These are phyloP conservation scores for Boletus sp. DNA, from an alignment of 768 basidiomycete species.

Conservation along the genomic window DNA sequence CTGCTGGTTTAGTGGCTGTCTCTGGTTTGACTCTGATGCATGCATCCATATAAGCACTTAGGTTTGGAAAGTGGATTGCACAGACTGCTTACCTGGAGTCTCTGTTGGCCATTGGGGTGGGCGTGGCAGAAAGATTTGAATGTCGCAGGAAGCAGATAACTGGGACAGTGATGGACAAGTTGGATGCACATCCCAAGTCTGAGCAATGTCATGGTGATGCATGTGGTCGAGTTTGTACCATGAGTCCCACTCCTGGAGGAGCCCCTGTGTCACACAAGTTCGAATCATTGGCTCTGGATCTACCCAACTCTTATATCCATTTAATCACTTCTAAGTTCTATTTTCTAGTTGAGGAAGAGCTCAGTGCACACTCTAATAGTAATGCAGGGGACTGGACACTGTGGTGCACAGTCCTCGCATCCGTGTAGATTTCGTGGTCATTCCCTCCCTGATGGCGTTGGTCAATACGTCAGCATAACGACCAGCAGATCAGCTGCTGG, in stretches of 20 bases:
- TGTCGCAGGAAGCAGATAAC: too few species aligned
- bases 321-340: not conserved
- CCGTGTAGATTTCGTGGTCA: slow-evolving; percentile 86
- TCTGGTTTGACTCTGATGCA: slow-evolving; percentile 24
- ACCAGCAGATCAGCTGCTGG: not conserved
- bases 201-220: slow-evolving; percentile 15
- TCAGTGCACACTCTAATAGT: slow-evolving; percentile 70
- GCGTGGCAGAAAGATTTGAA: slow-evolving; percentile 6
- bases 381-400: slow-evolving; percentile 66
- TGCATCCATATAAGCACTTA: slow-evolving; percentile 3
- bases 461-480: slow-evolving; percentile 1
- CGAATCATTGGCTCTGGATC: too few species aligned
- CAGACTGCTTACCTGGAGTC: slow-evolving; percentile 20
- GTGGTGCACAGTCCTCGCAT: slow-evolving; percentile 86
- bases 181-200: too few species aligned
- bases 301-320: too few species aligned
- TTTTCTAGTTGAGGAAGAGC: slow-evolving; percentile 47
- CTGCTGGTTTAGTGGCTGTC: slow-evolving; percentile 36
- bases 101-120: slow-evolving; percentile 10
- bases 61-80: too few species aligned
- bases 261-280: slow-evolving; percentile 23
- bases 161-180: slow-evolving; percentile 10
- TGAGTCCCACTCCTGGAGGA: slow-evolving; percentile 5
- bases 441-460: slow-evolving; percentile 76
- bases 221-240: slow-evolving; percentile 32